Conservation (phyloP, 768 basidiomycete species). For the Termitomyces sp. region DNA sequence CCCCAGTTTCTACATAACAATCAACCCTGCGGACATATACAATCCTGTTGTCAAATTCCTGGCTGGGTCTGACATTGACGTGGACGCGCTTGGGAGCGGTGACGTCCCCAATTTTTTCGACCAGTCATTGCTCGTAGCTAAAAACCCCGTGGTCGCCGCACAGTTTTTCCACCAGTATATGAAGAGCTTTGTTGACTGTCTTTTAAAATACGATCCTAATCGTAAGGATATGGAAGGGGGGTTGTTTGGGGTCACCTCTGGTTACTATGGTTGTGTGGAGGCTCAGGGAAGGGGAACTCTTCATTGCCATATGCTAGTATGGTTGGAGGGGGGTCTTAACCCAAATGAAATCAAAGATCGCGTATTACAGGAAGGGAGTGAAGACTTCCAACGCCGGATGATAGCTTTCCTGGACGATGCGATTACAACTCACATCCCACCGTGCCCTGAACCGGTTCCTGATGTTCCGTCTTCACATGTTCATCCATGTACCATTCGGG, state of each 20-base stretch:
- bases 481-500: not conserved
- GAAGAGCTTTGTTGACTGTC: too few relatives aligned
- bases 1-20: conserved; percentile 40
- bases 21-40: conserved; percentile 43
- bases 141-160: too few relatives aligned
- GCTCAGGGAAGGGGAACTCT: too few relatives aligned
- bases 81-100: conserved; percentile 24
- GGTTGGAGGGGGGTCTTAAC: not conserved
- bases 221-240: too few relatives aligned
- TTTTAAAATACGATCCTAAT: too few relatives aligned
- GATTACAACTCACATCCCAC: not conserved
- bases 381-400: too few relatives aligned
- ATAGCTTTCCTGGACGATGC: too few relatives aligned
- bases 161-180: too few relatives aligned
- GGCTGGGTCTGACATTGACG: conserved; percentile 30
- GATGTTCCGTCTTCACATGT: not conserved
- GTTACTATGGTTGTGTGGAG: not conserved
- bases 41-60: conserved; percentile 39
- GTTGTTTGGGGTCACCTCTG: too few relatives aligned
- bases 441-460: not conserved
- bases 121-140: conserved; percentile 32
- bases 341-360: not conserved
- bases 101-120: conserved; percentile 26
- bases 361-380: too few relatives aligned
- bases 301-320: too few relatives aligned